A percentile compares a stretch with the other conserved stretches of the same genome.
Evolutionary conservation across 345 rosid genomes (phyloP).

Genomic region (Jatropha curcas): DNA sequence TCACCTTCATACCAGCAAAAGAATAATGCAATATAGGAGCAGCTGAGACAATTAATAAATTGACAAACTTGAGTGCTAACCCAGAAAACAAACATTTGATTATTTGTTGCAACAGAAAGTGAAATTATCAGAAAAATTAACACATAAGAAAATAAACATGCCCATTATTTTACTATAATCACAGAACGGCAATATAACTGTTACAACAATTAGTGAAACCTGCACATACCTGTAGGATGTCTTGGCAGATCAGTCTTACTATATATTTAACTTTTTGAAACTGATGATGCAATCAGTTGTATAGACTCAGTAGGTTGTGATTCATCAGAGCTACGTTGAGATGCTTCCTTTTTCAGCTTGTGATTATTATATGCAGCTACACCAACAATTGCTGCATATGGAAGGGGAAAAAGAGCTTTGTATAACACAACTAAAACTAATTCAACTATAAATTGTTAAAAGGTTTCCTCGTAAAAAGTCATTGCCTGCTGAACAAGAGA

Average conservation of each 20-base stretch:
- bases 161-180: neutral
- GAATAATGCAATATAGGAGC: conserved; percentile 17
- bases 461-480: neutral
- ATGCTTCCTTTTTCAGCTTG: conserved; percentile 86
- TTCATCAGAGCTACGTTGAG: conserved; percentile 38
- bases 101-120: conserved; percentile 12
- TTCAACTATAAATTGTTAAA: neutral
- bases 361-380: conserved; percentile 95
- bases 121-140: neutral
- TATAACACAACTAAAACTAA: neutral
- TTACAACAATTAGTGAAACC: neutral
- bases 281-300: conserved; percentile 38
- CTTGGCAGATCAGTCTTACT: neutral
- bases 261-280: conserved; percentile 31
- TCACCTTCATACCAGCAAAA: conserved; percentile 17
- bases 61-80: neutral
- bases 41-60: conserved; percentile 9
- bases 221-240: conserved; percentile 33
- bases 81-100: neutral
- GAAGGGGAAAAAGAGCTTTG: neutral
- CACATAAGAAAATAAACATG: neutral
- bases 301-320: conserved; percentile 43
- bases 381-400: conserved; percentile 74
- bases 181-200: neutral
- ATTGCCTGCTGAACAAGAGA: neutral